Base-by-base conservation (phyloP, 2,329 filamentous ascomycete genomes). In the Pseudocercospora eumusae region DNA sequence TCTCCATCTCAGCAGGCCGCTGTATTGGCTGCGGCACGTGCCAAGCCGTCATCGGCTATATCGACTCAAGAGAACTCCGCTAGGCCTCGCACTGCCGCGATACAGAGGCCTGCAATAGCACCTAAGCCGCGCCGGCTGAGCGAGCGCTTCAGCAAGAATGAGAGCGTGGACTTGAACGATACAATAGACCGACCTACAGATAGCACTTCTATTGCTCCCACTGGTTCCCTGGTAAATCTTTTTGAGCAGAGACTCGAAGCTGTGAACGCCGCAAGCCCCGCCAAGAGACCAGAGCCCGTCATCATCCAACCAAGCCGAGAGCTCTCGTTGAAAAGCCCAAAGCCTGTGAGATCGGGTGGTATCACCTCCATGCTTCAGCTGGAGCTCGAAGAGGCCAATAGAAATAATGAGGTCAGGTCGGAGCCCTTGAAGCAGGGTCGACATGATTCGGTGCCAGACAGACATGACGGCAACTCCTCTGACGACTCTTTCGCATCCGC, bases 211-310 rank as follows among this genome's bases (percentile, higher is more conserved):
- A 71, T 71, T 13, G 62, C 83, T 23, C 82, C 88, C 0, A 88
- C 88, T 0, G 85, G 80, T 2, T 84, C 86, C 4, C 78, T 91
- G 20, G 87, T 91, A 58, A 84, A 84, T 42, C 81, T 90, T 77
- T 91, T 91, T 67, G 89, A 92, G 75, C 79, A 81, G 65, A 81
- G 77, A 42, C 49, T 66, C 7, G 66, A 59, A 18, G 59, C 50
- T 42, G 50, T 36, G 27, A 49, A 50, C 47, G 69, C 70, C 31
- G 65, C 54, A 45, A 64, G n/a, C 40, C 27, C 57, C n/a, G 60
- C 33, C 61, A 62, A 49, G 57, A 65, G 47, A 56, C 62, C 64
- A 42, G 64, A 62, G 23, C 61, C 67, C 3, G 64, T 70, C 40
- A 58, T 68, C 10, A 60, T 66, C 49, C 64, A 67, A 59, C 71